A percentile compares a stretch with the other conserved stretches of the same genome.
Evolutionary conservation across 2,329 filamentous ascomycete genomes (phyloP).

Genomic region (Aspergillus felis): DNA sequence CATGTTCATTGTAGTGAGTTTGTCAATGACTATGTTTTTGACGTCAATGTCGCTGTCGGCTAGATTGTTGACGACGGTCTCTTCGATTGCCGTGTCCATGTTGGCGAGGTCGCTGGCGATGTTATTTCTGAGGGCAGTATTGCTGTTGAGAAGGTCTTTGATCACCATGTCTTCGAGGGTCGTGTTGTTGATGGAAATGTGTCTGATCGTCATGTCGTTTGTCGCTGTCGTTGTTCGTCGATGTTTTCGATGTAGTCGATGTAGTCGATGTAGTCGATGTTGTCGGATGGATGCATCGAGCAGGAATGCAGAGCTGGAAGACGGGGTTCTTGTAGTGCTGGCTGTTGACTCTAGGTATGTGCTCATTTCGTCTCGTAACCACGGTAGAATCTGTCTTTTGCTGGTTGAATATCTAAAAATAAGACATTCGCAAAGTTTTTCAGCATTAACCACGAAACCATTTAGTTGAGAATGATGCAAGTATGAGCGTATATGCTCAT

Average conservation of each 20-base stretch:
- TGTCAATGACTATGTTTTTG: too few relatives aligned
- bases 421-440: background rate
- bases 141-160: background rate
- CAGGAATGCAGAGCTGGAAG: background rate
- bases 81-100: too few relatives aligned
- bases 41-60: too few relatives aligned
- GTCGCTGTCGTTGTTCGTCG: too few relatives aligned
- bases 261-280: background rate
- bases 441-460: too few relatives aligned
- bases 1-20: too few relatives aligned
- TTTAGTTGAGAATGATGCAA: too few relatives aligned
- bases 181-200: background rate
- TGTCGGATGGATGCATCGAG: background rate
- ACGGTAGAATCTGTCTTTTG: background rate
- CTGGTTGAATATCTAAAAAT: background rate
- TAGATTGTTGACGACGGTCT: too few relatives aligned
- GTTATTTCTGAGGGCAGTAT: background rate
- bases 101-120: background rate
- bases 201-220: background rate
- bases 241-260: too few relatives aligned
- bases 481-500: too few relatives aligned
- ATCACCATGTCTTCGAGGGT: background rate
- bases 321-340: background rate
- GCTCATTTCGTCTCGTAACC: background rate
- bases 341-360: background rate